Base-by-base conservation (phyloP, 202 grass and related monocot species). In the Zizania palustris region DNA sequence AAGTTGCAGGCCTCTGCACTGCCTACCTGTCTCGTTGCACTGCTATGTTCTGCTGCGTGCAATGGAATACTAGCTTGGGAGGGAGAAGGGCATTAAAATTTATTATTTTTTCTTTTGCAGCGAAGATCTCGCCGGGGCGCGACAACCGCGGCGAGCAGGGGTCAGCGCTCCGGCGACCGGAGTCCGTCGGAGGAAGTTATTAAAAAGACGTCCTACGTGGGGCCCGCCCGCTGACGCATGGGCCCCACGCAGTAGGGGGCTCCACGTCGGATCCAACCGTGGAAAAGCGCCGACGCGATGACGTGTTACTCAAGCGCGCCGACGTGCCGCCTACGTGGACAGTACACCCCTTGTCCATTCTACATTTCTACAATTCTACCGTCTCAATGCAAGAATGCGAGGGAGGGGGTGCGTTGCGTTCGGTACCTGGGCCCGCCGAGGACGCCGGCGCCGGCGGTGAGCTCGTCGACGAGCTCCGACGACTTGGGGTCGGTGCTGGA, bases 391-490 rank as follows among this genome's bases (percentile, higher is more conserved):
- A 19, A 3, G 35, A 0, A 28, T 3, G 40, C 20, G 7, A 38
- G 16, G 36, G 4, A 5, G 41, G 8, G 36, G 33, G 3, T 69
- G 65, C 45, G 38, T 28, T 28, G 28, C 28, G 12, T 3, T 3
- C 5, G 0, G 61, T 63, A 94, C 91, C 96, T 95, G 62, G 96
- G 87, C 3, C 83, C 87, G 38, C 96, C 91, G 60, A 98, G 86
- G 55, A 95, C 96, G 79, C 96, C 96, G 21, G 91, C 87, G 78
- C 86, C 88, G 36, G 71, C 72, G 5, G 91, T 98, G 87, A 98
- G 96, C 74, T 83, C 72, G 82, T 90, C 89, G 65, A 98, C 87
- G 87, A 95, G 74, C 71, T 77, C 83, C 0, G 96, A 64, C 0
- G 96, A 80, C 82, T 92, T 94, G 37, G 95, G 83, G 35, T 98